Percentiles rank a stretch among this genome's conserved stretches.
Conservation (phyloP, 306 rosid genomes). For the Carpinus fangiana region DNA sequence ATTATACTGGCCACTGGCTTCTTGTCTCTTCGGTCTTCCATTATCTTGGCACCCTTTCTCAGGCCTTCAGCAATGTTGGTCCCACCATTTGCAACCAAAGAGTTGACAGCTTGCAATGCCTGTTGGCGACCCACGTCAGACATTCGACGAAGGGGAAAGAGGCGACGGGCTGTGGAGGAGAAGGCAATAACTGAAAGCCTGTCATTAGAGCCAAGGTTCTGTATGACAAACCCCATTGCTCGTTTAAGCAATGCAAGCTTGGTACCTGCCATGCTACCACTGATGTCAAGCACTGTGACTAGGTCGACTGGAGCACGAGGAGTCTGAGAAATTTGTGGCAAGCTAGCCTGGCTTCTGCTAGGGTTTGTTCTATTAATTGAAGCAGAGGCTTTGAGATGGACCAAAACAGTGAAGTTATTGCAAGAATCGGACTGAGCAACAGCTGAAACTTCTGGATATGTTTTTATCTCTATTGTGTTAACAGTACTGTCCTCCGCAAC, state of each 20-base stretch:
- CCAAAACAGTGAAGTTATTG: conserved; percentile 66
- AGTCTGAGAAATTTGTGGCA: conserved; percentile 56
- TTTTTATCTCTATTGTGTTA: conserved; percentile 65
- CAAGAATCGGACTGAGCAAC: conserved; percentile 49
- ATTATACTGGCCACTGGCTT: conserved; percentile 87
- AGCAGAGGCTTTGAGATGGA: conserved; percentile 86
- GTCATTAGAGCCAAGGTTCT: conserved; percentile 86
- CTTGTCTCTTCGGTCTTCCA: conserved; percentile 89
- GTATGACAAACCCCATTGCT: conserved; percentile 98
- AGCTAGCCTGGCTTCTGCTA: conserved; percentile 45
- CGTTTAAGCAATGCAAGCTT: conserved; percentile 91
- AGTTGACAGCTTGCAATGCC: conserved; percentile 93
- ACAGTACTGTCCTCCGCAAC: conserved; percentile 36
- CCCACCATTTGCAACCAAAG: conserved; percentile 98
- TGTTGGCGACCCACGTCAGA: conserved; percentile 80
- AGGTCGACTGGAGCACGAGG: conserved; percentile 92
- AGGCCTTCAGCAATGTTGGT: conserved; percentile 96
- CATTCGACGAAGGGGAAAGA: conserved; percentile 82
- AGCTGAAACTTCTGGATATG: conserved; percentile 74
- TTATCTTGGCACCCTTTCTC: conserved; percentile 85
- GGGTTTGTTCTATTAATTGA: conserved; percentile 34
- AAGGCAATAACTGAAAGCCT: conserved; percentile 93
- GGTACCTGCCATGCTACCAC: conserved; percentile 99
- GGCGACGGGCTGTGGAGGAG: conserved; percentile 97
- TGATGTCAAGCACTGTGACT: conserved; percentile 91